These are phyloP conservation scores for Leccinum obscurum DNA, from an alignment of 768 basidiomycete genomes.

Conservation along the genomic window DNA sequence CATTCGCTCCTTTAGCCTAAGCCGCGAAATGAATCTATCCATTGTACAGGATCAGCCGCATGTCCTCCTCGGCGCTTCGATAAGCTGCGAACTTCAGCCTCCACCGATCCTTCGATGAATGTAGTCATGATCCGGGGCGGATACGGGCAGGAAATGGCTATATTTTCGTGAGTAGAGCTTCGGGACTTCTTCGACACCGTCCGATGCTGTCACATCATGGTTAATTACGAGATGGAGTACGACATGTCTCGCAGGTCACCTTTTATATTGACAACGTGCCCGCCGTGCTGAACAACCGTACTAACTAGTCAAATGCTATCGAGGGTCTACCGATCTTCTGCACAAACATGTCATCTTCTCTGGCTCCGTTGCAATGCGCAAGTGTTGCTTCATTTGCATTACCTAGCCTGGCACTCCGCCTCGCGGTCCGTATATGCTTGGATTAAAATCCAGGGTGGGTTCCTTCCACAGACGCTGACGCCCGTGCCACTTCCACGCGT, in stretches of 20 bases:
- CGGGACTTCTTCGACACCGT: neutral
- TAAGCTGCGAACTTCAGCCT: neutral
- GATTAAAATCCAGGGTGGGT: neutral
- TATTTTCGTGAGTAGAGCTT: neutral
- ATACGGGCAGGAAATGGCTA: neutral
- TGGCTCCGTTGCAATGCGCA: neutral
- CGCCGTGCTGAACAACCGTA: neutral
- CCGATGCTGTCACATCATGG: too few species aligned
- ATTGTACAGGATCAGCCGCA: neutral
- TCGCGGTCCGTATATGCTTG: neutral
- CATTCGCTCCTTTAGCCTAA: neutral
- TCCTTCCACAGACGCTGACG: neutral
- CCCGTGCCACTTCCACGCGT: neutral
- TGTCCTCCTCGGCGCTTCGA: neutral
- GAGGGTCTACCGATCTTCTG: neutral
- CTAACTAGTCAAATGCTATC: neutral
- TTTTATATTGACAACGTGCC: neutral
- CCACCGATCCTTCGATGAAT: neutral
- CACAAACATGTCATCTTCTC: neutral
- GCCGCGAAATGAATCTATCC: neutral
- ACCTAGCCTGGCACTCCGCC: neutral
- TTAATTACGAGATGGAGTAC: neutral
- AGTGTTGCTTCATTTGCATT: neutral
- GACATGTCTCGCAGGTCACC: neutral
- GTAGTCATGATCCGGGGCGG: neutral